Evolutionary conservation across 2,329 filamentous ascomycete genomes (phyloP), one percentile per base, ranked within the genome.

Genomic region (Torrubiella hemipterigena): DNA sequence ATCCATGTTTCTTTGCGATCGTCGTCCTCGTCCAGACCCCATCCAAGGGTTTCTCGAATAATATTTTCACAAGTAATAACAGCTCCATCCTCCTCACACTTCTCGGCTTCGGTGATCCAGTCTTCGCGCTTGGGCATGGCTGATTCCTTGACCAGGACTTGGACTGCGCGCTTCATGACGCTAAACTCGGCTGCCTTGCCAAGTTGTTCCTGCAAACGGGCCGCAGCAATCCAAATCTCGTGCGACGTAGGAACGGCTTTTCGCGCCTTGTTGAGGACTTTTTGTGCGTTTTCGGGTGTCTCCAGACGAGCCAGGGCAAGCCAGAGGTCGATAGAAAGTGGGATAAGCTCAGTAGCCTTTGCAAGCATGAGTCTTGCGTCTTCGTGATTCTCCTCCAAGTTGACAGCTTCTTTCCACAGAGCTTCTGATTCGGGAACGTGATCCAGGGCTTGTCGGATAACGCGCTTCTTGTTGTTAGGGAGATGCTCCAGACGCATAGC

Each of bases 341-440:
- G 89, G 34, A 98, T 93, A 35, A 95, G 81, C 46, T 98, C 87
- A 1, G 87, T 93, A 1, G 93, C 93, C 58, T 95, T 95, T 29
- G 86, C 87, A 28, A 98, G 72, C 33, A 98, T 67, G 34, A 98
- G 64, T 39, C 79, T 78, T 5, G 93, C 93, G 59, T 95, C 86
- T 18, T 79, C 81, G 0, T 81, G 73, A 43, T 94, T 81, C 47
- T 95, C 89, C 49, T 96, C 91, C 33, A 96, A 62, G 44, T 96
- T 96, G 39, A 98, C 89, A 5, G 89, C 81, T 51, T 93, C 86
- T 52, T 96, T 98, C 91, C 91, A 98, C n/a, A 98, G 70, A 25
- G 83, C 80, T 29, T 96, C 91, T 0, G 89, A 96, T 48, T 94
- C 85, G 1, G 87, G 87, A 24, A 95, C 82, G 47, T 94, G 80